Percentiles rank a stretch among this genome's conserved stretches.
Conservation (phyloP, 1,139 yeast species). For the Torulaspora pretoriensis region DNA sequence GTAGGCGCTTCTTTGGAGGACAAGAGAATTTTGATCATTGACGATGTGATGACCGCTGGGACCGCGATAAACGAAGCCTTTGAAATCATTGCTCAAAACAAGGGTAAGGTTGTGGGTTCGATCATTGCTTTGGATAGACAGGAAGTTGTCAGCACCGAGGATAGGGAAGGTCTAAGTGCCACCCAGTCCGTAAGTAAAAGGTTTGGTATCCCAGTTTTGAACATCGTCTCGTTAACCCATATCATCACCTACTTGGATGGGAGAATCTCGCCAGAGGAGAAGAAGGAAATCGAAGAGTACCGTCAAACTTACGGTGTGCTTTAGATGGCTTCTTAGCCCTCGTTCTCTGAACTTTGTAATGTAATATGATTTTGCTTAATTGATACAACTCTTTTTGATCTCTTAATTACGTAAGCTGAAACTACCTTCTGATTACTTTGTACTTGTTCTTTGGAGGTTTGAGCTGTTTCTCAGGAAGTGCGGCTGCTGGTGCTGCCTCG, state of each 20-base stretch:
- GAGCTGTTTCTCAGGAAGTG: slow-evolving; percentile 34
- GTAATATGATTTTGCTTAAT: slow-evolving; percentile 13
- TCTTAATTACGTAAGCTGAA: slow-evolving; percentile 1
- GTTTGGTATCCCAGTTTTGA: slow-evolving; percentile 75
- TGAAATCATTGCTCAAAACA: slow-evolving; percentile 63
- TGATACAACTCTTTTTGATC: slow-evolving; percentile 11
- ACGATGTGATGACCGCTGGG: slow-evolving; percentile 98
- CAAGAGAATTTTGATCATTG: slow-evolving; percentile 76
- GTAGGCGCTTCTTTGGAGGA: slow-evolving; percentile 77
- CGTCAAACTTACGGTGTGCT: slow-evolving; percentile 42
- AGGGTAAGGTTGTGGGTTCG: slow-evolving; percentile 76
- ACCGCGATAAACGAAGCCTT: slow-evolving; percentile 96
- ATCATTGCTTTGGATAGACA: slow-evolving; percentile 93
- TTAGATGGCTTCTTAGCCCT: slow-evolving; percentile 4
- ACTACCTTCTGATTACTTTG: slow-evolving; percentile 39
- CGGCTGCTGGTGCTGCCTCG: slow-evolving; percentile 48
- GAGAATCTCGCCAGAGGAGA: slow-evolving; percentile 52
- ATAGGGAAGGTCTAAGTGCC: slow-evolving; percentile 51
- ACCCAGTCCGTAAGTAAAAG: slow-evolving; percentile 72
- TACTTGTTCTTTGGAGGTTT: slow-evolving; percentile 44
- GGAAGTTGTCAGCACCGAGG: slow-evolving; percentile 67
- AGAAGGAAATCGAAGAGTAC: slow-evolving; percentile 55
- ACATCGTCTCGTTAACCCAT: slow-evolving; percentile 73
- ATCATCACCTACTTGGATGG: slow-evolving; percentile 60
- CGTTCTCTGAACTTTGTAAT: slow-evolving; percentile 9